Percentiles rank a stretch among this genome's conserved stretches.
Conservation (phyloP, 129 eudicot genomes). For the Chrysanthemum seticuspe region DNA sequence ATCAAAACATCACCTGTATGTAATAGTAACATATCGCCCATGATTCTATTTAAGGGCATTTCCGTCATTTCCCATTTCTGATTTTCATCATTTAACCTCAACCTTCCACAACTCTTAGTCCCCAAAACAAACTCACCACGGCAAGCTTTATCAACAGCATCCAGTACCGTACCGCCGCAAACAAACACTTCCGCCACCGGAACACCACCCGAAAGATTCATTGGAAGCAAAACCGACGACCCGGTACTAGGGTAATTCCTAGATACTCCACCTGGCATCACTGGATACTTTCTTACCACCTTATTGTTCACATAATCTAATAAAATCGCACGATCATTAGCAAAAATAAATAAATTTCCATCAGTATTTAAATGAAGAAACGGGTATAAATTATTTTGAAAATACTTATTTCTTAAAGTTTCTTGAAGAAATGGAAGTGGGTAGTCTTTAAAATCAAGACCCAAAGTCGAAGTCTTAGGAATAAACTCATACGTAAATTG, state of each 20-base stretch:
- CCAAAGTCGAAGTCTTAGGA: conserved; percentile 24
- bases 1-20: conserved; percentile 64
- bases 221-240: conserved; percentile 41
- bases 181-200: conserved; percentile 42
- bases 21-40: conserved; percentile 76
- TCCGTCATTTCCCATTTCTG: conserved; percentile 63
- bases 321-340: conserved; percentile 40
- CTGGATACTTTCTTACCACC: conserved; percentile 32
- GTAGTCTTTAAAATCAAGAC: conserved; percentile 8
- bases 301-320: conserved; percentile 30
- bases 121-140: conserved; percentile 30
- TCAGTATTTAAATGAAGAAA: conserved; percentile 37
- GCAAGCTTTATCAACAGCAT: conserved; percentile 33
- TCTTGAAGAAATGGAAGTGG: conserved; percentile 36
- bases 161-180: conserved; percentile 58
- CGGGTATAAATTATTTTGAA: conserved; percentile 45
- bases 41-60: conserved; percentile 57
- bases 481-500: conserved; percentile 48
- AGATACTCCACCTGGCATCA: conserved; percentile 42
- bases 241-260: conserved; percentile 49
- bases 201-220: conserved; percentile 19
- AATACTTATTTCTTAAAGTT: conserved; percentile 23
- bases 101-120: conserved; percentile 54
- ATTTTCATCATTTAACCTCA: conserved; percentile 43
- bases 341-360: conserved; percentile 42